Conservation (phyloP, 139 green algal species). For the Ostreobium quekettii region DNA sequence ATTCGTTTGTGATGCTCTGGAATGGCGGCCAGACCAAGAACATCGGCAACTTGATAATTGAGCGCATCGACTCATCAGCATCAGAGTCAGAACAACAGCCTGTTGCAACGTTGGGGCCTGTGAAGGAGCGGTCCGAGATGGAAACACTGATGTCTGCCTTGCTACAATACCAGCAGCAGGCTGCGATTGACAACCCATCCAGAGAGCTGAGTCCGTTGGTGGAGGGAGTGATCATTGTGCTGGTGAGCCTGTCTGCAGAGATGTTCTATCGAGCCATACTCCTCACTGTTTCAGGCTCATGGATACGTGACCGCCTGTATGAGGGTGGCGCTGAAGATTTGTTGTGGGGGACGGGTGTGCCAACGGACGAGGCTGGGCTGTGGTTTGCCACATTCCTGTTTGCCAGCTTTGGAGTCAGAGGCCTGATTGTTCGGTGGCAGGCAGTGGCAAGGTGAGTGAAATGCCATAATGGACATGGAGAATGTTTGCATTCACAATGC, state of each 20-base stretch:
- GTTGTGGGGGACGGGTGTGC: background rate
- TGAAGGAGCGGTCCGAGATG: conserved; percentile 5
- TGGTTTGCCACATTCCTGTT: background rate
- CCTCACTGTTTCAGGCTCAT: background rate
- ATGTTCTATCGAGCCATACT: background rate
- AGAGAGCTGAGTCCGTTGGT: background rate
- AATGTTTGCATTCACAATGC: too few species aligned
- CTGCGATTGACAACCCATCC: background rate
- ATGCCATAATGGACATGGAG: too few species aligned
- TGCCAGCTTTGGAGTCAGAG: background rate
- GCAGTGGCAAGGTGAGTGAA: too few species aligned
- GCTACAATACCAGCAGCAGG: background rate
- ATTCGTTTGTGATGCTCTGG: background rate
- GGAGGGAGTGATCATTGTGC: background rate
- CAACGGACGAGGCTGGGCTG: background rate
- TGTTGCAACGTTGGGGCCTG: background rate
- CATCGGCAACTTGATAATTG: background rate
- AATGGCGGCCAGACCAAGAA: background rate
- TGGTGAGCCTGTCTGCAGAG: background rate
- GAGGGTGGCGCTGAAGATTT: conserved; percentile 1
- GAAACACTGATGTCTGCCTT: background rate
- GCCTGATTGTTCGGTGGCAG: too few species aligned
- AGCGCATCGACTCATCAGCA: background rate
- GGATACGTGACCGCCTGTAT: conserved; percentile 5
- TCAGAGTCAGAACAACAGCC: background rate